Percentiles rank a stretch among this genome's conserved stretches.
phyloP scores from a whole-genome alignment of 1,139 yeast species.

The Candida sanyaensis region DNA sequence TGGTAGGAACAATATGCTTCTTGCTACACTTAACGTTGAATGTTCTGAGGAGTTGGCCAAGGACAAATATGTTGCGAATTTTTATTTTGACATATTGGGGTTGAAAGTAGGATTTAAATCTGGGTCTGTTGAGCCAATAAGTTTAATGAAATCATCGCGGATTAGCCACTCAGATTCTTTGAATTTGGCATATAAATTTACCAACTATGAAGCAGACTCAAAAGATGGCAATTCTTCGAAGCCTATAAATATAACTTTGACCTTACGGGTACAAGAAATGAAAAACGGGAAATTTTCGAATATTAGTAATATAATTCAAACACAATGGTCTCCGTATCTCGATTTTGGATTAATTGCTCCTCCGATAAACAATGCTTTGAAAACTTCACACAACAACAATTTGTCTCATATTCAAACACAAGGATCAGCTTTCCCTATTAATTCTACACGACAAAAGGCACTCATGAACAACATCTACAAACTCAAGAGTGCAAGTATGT shows the following conservation, averaged over 20 bases:
- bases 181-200: slow-evolving; percentile 48
- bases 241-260: slow-evolving; percentile 36
- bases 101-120: slow-evolving; percentile 42
- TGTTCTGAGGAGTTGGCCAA: slow-evolving; percentile 43
- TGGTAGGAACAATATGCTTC: slow-evolving; percentile 50
- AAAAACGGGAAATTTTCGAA: slow-evolving; percentile 13
- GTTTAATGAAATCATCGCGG: slow-evolving; percentile 22
- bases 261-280: slow-evolving; percentile 26
- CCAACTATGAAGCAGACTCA: slow-evolving; percentile 25
- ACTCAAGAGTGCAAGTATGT: slow-evolving; percentile 15
- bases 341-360: slow-evolving; percentile 56
- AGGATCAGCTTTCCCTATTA: slow-evolving; percentile 10
- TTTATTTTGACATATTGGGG: slow-evolving; percentile 40
- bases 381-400: slow-evolving; percentile 22
- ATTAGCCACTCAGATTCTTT: slow-evolving; percentile 34
- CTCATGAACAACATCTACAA: slow-evolving; percentile 21
- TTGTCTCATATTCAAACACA: slow-evolving; percentile 27
- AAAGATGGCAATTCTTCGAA: slow-evolving; percentile 24
- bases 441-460: slow-evolving; percentile 20
- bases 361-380: slow-evolving; percentile 43
- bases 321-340: slow-evolving; percentile 62
- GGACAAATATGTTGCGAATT: slow-evolving; percentile 14
- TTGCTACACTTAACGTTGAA: slow-evolving; percentile 59
- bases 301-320: slow-evolving; percentile 40
- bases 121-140: slow-evolving; percentile 31